Evolutionary conservation across 2,329 filamentous ascomycete genomes (phyloP), one percentile per base, ranked within the genome.

Genomic region (Diaporthe longicolla): DNA sequence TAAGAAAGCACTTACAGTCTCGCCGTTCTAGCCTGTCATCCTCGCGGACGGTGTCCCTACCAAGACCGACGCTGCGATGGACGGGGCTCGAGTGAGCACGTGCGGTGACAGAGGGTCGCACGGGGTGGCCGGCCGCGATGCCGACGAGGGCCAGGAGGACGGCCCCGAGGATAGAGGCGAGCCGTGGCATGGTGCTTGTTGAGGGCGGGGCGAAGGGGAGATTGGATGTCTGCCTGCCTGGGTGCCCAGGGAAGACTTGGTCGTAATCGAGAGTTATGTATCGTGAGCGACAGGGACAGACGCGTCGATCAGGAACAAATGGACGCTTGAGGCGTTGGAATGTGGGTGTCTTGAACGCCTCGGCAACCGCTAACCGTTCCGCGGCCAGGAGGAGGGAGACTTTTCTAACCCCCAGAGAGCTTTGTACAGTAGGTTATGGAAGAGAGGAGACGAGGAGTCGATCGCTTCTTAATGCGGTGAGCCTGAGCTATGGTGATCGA

Each of bases 21-120:
- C 73, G 73, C 24, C 72, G 50, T 24, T 61, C 68, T 9, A 74
- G 57, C 29, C 52, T 32, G 68, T 71, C 72, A 52, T 74, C 72
- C 68, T 65, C 37, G 40, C 72, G 68, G 35, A 63, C 19, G 68
- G 48, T 57, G 72, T 66, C 72, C 50, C 59, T 70, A 37, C 68
- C 72, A 52, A 71, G 54, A 54, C 68, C 69, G 19, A 63, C 21
- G 50, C 68, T 74, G 68, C 48, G 58, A n/a, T 63, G 54, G 58
- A 57, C 24, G n/a, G 43, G 50, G 59, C 43, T 54, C 1, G 35
- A 26, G 48, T 17, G 21, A 40, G 40, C 37, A 3, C n/a, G 48
- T 17, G 37, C 40, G 24, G 29, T 17, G 40, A 21, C 45, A 9
- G 26, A 11, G 9, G 59, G 19, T 3, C 29, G 29, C 1, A 52